Evolutionary conservation across 2,329 filamentous ascomycete species (phyloP).

Genomic region (Fusarium anthophilum): DNA sequence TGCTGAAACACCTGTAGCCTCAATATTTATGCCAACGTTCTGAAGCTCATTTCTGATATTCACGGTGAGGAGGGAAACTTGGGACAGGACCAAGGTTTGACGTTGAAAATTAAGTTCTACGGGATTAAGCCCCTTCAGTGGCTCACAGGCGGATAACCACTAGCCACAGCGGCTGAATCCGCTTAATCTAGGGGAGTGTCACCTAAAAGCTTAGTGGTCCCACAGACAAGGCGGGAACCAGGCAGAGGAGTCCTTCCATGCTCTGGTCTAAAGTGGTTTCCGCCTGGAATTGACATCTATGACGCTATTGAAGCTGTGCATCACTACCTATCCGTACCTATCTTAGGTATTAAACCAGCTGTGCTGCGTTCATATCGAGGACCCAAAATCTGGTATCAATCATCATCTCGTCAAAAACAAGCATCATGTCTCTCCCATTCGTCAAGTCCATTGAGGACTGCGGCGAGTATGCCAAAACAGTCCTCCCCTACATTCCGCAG

Average conservation of each 20-base stretch:
- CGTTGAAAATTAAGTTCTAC: conserved; percentile 21
- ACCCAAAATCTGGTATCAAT: background rate
- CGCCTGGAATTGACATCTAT: conserved; percentile 22
- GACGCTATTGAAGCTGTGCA: conserved; percentile 19
- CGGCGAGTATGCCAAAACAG: conserved; percentile 77
- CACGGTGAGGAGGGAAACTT: conserved; percentile 14
- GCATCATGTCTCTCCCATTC: conserved; percentile 74
- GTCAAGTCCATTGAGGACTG: conserved; percentile 77
- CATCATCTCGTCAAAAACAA: conserved; percentile 28
- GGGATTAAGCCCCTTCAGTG: conserved; percentile 17
- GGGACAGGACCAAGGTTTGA: background rate
- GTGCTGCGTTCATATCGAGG: background rate
- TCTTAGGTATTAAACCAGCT: conserved; percentile 15
- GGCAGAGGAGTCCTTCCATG: conserved; percentile 19
- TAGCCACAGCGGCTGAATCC: conserved; percentile 42
- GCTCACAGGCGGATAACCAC: conserved; percentile 24
- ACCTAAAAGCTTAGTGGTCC: conserved; percentile 13
- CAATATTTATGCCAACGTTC: background rate
- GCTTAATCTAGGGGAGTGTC: conserved; percentile 1
- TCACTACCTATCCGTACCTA: background rate
- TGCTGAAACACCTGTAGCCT: background rate
- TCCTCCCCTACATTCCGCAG: conserved; percentile 78
- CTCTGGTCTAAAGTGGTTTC: background rate
- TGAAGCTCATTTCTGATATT: conserved; percentile 7
- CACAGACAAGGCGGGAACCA: background rate